Evolutionary conservation across 2,329 filamentous ascomycete species (phyloP).

Genomic region (Coccinonectria pachysandricola): DNA sequence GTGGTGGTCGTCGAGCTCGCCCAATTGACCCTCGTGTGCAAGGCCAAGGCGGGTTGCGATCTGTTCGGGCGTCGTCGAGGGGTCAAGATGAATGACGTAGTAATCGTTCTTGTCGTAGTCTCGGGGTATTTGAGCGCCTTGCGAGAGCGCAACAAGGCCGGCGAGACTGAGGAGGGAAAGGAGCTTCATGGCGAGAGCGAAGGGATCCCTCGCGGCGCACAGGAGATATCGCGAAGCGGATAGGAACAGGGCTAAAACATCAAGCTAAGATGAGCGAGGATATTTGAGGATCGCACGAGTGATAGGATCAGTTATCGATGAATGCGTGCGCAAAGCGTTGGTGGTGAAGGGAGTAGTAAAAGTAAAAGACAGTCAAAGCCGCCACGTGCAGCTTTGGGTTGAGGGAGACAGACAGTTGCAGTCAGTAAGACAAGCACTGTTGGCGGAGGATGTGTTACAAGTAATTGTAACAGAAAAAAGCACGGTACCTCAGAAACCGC

Average conservation of each 20-base stretch:
- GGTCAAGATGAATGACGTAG: slow-evolving; percentile 78
- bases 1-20: slow-evolving; percentile 70
- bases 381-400: too few relatives aligned
- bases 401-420: too few relatives aligned
- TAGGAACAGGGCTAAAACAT: slow-evolving; percentile 14
- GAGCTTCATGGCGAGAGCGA: slow-evolving; percentile 35
- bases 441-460: slow-evolving; percentile 1
- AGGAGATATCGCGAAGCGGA: slow-evolving; percentile 8
- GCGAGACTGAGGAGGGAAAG: slow-evolving; percentile 42
- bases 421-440: not conserved
- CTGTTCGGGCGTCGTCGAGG: slow-evolving; percentile 52
- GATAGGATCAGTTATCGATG: too few relatives aligned
- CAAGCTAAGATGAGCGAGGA: slow-evolving; percentile 7
- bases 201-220: slow-evolving; percentile 11
- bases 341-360: too few relatives aligned
- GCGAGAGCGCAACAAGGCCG: slow-evolving; percentile 38
- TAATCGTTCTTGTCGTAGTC: slow-evolving; percentile 80
- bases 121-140: slow-evolving; percentile 44
- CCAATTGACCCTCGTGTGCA: slow-evolving; percentile 69
- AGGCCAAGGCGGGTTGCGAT: slow-evolving; percentile 67
- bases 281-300: slow-evolving; percentile 5
- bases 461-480: slow-evolving; percentile 3
- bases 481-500: slow-evolving; percentile 9
- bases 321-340: too few relatives aligned
- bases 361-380: slow-evolving; percentile 4